Percentiles rank a stretch among this genome's conserved stretches.
These are phyloP conservation scores for Diaporthe velutina DNA, from an alignment of 2,329 filamentous ascomycete species.

Conservation along the genomic window DNA sequence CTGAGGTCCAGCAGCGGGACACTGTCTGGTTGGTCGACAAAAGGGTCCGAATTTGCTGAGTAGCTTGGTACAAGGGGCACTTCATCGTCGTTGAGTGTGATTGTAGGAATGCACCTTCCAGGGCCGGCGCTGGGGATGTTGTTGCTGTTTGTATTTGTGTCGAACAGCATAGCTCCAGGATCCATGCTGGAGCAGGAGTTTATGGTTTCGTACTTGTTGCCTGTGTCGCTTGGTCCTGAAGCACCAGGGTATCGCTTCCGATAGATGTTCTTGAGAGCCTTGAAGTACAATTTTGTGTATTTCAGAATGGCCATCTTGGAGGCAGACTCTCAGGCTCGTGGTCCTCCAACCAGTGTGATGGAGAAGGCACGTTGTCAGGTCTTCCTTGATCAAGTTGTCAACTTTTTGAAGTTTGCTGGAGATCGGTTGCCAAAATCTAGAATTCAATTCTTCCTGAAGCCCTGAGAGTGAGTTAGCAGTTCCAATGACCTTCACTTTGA, in stretches of 20 bases:
- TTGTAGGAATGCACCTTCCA: background rate
- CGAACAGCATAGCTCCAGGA: too few species aligned
- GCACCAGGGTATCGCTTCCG: background rate
- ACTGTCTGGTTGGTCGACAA: background rate
- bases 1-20: background rate
- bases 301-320: background rate
- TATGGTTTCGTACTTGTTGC: background rate
- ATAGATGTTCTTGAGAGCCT: too few species aligned
- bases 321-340: background rate
- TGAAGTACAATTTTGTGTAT: background rate
- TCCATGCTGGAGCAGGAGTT: background rate
- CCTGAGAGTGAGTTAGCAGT: background rate
- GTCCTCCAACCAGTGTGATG: background rate
- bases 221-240: background rate
- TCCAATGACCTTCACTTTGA: background rate
- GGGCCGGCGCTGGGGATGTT: too few species aligned
- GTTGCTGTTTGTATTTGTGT: too few species aligned
- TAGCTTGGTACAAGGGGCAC: background rate
- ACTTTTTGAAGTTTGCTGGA: background rate
- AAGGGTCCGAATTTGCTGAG: background rate
- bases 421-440: too few species aligned
- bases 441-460: rapidly evolving
- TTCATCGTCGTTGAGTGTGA: background rate
- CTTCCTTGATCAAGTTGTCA: background rate
- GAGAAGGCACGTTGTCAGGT: background rate